Evolutionary conservation across 2,329 filamentous ascomycete species (phyloP).

Genomic region (Paracoccidioides brasiliensis): DNA sequence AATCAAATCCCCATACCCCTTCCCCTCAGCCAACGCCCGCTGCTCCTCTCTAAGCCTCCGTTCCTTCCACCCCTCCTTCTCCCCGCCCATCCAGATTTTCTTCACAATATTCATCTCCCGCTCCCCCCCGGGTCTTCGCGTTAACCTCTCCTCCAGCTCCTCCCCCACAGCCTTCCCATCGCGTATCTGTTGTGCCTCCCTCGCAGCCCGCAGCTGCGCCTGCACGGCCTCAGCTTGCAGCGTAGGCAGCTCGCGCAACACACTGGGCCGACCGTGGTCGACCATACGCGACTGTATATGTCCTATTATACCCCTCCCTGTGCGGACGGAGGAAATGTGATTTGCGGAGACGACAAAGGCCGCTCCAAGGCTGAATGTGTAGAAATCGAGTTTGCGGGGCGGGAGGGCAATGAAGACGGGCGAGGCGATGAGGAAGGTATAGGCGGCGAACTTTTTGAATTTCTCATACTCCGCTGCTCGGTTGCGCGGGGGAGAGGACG

Average conservation of each 20-base stretch:
- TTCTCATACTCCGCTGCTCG: conserved; percentile 26
- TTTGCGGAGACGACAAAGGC: conserved; percentile 39
- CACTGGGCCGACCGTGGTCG: background rate
- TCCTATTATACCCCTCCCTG: conserved; percentile 24
- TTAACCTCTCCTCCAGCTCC: conserved; percentile 17
- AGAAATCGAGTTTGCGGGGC: conserved; percentile 49
- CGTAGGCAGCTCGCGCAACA: conserved; percentile 9
- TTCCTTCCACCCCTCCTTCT: conserved; percentile 27
- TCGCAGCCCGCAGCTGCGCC: conserved; percentile 10
- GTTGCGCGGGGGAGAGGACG: conserved; percentile 7
- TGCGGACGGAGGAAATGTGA: conserved; percentile 33
- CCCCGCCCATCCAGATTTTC: conserved; percentile 23
- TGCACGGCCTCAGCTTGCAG: conserved; percentile 13
- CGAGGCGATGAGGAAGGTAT: conserved; percentile 36
- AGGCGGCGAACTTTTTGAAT: conserved; percentile 30
- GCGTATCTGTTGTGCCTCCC: conserved; percentile 11
- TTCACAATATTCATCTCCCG: conserved; percentile 10
- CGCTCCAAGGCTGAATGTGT: conserved; percentile 41
- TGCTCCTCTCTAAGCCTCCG: conserved; percentile 28
- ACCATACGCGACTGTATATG: conserved; percentile 14
- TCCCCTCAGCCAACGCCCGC: conserved; percentile 25
- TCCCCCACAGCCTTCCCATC: conserved; percentile 8
- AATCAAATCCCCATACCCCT: conserved; percentile 34
- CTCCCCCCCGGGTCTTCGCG: conserved; percentile 16
- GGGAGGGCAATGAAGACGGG: conserved; percentile 44